Evolutionary conservation across 2,329 filamentous ascomycete genomes (phyloP), one percentile per base, ranked within the genome.

Genomic region (Leptodontidium sp.): DNA sequence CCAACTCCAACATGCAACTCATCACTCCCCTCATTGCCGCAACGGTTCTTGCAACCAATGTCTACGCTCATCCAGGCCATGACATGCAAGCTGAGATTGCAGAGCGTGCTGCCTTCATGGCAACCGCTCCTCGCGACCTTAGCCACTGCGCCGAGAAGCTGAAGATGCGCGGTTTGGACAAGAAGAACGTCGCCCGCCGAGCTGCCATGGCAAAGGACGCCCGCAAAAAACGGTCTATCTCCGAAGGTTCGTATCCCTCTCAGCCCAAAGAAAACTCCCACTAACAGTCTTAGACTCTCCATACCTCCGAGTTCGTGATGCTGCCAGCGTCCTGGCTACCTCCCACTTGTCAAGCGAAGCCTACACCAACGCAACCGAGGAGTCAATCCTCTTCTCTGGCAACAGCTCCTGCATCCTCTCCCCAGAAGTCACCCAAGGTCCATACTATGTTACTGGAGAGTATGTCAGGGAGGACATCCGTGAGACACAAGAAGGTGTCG

Each of bases 341-440:
- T 61, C 65, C 12, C 73, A 75, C 49, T 67, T 69, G 61, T 73
- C 72, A 15, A 63, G 40, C 4, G 43, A 17, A 9, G 73, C 74
- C 21, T 83, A 80, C 71, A 78, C 76, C 26, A 52, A 71, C 4
- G 70, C 75, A 64, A 83, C 81, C 15, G 74, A 78, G 21, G 73
- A 77, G 11, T 70, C 74, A 52, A 79, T 71, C 68, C 76, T 85
- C 35, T 85, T 85, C 67, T 76, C 79, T 1, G 78, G 77, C 66
- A 81, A 83, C 74, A 79, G 77, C 53, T 82, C 82, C 21, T 87
- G 85, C 70, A 78, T 86, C 32, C 78, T 87, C 35, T 83, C 80
- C n/a, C 84, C 85, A 0, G 85, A 87, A 74, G 82, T 83, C 24
- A 86, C 82, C 2, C 80, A 86, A 74, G 85, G 85, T 0, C 86